Conservation (phyloP, 1,284 basidiomycete genomes). For the Boletus semigastroideus region DNA sequence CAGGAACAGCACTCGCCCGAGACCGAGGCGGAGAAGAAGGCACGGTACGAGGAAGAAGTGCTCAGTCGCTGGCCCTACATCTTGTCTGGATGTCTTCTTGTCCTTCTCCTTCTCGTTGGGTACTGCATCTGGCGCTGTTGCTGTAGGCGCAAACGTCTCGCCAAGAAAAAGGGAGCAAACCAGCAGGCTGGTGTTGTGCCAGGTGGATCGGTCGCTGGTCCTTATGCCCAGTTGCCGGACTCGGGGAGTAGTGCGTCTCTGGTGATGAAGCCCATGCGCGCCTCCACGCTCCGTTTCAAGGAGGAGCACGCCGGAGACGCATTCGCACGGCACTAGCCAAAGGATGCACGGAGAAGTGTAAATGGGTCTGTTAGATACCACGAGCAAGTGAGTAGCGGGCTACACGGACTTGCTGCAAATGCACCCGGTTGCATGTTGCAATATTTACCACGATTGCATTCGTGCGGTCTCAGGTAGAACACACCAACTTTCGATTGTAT, state of each 20-base stretch:
- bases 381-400: conserved; percentile 32
- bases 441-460: conserved; percentile 3
- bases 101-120: conserved; percentile 48
- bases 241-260: conserved; percentile 29
- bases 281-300: conserved; percentile 18
- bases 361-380: conserved; percentile 10
- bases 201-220: conserved; percentile 4
- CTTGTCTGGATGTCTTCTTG: conserved; percentile 58
- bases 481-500: conserved; percentile 11
- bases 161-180: conserved; percentile 18
- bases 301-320: conserved; percentile 15
- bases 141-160: conserved; percentile 41
- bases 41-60: conserved; percentile 63
- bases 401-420: conserved; percentile 26
- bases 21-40: conserved; percentile 65
- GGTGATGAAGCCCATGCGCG: conserved; percentile 30
- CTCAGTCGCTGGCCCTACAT: conserved; percentile 78
- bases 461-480: background rate
- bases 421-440: conserved; percentile 4
- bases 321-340: conserved; percentile 11
- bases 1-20: conserved; percentile 66
- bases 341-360: background rate
- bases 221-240: conserved; percentile 27
- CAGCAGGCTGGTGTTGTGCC: conserved; percentile 14
- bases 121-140: conserved; percentile 67